phyloP scores from a whole-genome alignment of 148 eudicot species.

The Limonium bicolor region DNA sequence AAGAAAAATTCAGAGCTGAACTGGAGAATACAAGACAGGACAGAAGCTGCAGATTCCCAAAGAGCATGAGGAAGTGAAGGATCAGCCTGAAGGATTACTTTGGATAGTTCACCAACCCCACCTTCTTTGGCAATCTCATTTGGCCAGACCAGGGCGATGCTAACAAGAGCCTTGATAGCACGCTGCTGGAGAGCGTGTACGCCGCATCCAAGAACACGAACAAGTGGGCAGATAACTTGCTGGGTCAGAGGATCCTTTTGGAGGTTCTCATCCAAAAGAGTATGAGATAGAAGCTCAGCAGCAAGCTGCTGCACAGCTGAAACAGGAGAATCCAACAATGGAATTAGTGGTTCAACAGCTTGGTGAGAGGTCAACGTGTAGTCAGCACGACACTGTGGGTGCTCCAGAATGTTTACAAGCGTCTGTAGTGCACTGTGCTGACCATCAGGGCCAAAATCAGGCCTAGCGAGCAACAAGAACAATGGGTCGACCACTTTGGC shows the following conservation, averaged over 20 bases:
- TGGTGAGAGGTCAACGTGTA: constrained; percentile 63
- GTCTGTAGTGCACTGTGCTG: constrained; percentile 93
- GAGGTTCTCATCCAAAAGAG: constrained; percentile 70
- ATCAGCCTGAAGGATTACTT: constrained; percentile 75
- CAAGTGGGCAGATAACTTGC: constrained; percentile 76
- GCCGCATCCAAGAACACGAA: constrained; percentile 73
- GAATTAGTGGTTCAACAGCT: constrained; percentile 80
- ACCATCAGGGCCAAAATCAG: constrained; percentile 86
- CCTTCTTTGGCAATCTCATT: constrained; percentile 97
- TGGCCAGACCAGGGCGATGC: constrained; percentile 74
- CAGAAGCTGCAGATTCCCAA: constrained; percentile 91
- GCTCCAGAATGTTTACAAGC: constrained; percentile 87
- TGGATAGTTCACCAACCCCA: constrained; percentile 79
- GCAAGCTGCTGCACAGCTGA: constrained; percentile 85
- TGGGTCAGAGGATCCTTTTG: constrained; percentile 71
- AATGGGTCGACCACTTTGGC: constrained; percentile 90
- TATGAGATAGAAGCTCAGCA: constrained; percentile 82
- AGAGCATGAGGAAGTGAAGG: constrained; percentile 83
- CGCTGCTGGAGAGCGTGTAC: constrained; percentile 80
- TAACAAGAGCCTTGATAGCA: constrained; percentile 79
- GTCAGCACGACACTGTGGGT: constrained; percentile 71
- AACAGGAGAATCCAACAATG: constrained; percentile 67
- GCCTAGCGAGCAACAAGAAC: constrained; percentile 51
- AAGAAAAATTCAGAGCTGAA: constrained; percentile 88
- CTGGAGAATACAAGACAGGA: constrained; percentile 75